Conservation (phyloP, 495 filamentous ascomycete genomes). For the Lentithecium fluviatile region DNA sequence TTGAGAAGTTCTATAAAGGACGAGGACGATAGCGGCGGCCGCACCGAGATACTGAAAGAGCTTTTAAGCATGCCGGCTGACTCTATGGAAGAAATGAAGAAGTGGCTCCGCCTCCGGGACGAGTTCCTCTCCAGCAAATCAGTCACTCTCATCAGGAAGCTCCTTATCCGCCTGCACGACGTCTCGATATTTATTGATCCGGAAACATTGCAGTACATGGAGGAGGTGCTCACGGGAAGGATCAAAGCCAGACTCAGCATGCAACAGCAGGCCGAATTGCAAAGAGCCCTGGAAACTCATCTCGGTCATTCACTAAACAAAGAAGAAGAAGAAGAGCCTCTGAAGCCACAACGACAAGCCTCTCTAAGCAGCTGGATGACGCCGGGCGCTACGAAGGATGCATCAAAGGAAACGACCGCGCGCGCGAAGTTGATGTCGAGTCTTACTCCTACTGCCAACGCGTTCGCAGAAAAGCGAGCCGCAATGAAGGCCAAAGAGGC, state of each 20-base stretch:
- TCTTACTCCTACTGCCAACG: slow-evolving; percentile 10
- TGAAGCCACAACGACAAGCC: slow-evolving; percentile 30
- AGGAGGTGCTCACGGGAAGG: slow-evolving; percentile 56
- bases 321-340: slow-evolving; percentile 35
- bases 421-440: slow-evolving; percentile 16
- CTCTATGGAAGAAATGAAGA: slow-evolving; percentile 67
- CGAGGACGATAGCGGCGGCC: slow-evolving; percentile 19
- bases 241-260: slow-evolving; percentile 70
- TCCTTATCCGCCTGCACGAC: slow-evolving; percentile 70
- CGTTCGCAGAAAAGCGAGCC: slow-evolving; percentile 17
- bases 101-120: slow-evolving; percentile 83
- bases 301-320: slow-evolving; percentile 56
- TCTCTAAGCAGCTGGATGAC: slow-evolving; percentile 25
- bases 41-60: slow-evolving; percentile 39
- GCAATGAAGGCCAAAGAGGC: slow-evolving; percentile 16
- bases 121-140: slow-evolving; percentile 73
- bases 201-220: slow-evolving; percentile 60
- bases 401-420: slow-evolving; percentile 1
- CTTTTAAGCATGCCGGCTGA: slow-evolving; percentile 61
- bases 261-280: slow-evolving; percentile 78
- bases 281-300: slow-evolving; percentile 75
- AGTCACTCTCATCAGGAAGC: slow-evolving; percentile 65
- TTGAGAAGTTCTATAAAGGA: slow-evolving; percentile 51
- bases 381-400: slow-evolving; percentile 3
- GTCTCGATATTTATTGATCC: slow-evolving; percentile 65